A percentile compares a stretch with the other conserved stretches of the same genome.
Conservation (phyloP, 2,329 filamentous ascomycete genomes). For the Ophiosphaerella herpotricha region DNA sequence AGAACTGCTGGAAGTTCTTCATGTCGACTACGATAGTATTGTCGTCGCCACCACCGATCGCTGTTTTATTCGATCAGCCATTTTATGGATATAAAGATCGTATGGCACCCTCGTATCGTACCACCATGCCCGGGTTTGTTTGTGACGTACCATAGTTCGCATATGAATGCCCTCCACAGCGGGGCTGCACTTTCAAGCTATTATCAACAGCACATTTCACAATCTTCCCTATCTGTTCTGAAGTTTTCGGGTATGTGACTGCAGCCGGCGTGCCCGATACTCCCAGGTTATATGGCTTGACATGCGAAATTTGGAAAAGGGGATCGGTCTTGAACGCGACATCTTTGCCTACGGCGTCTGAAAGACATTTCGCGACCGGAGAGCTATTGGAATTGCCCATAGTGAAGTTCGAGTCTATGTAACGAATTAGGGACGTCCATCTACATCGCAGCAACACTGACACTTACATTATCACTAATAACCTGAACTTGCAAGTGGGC, state of each 20-base stretch:
- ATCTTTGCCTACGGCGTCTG: slow-evolving; percentile 29
- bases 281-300: slow-evolving; percentile 46
- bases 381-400: slow-evolving; percentile 41
- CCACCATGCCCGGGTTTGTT: background rate
- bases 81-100: background rate
- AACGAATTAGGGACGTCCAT: background rate
- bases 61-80: background rate
- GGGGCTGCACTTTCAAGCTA: slow-evolving; percentile 62
- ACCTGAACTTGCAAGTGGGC: no score
- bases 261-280: slow-evolving; percentile 54
- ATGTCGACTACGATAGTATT: slow-evolving; percentile 57
- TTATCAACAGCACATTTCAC: slow-evolving; percentile 62
- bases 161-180: slow-evolving; percentile 68
- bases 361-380: slow-evolving; percentile 34
- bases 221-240: slow-evolving; percentile 59
- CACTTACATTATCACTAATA: background rate
- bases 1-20: slow-evolving; percentile 54
- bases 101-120: background rate
- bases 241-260: slow-evolving; percentile 59
- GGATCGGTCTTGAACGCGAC: slow-evolving; percentile 29
- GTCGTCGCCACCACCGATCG: slow-evolving; percentile 48
- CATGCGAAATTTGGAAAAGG: slow-evolving; percentile 36
- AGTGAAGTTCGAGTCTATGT: background rate
- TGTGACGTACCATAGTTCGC: slow-evolving; percentile 49
- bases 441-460: background rate